Conservation (phyloP, 2,329 filamentous ascomycete genomes). For the Ambrosiella beaveri region DNA sequence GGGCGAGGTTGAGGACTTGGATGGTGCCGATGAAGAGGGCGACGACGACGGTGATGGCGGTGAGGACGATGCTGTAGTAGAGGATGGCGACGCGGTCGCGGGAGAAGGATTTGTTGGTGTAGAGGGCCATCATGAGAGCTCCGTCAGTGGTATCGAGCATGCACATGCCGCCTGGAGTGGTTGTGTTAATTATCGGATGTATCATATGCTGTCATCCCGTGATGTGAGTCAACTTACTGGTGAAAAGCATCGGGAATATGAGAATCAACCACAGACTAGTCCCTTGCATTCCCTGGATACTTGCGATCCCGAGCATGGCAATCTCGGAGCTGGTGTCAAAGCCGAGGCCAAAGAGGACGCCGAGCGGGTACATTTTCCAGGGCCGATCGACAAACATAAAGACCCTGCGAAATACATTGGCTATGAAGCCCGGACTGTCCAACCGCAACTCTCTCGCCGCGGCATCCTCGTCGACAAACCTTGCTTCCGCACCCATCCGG, state of each 20-base stretch:
- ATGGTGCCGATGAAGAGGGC: conserved; percentile 73
- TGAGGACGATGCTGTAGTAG: conserved; percentile 85
- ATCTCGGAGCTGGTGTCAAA: conserved; percentile 95
- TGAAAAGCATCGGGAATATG: conserved; percentile 81
- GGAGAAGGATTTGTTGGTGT: conserved; percentile 63
- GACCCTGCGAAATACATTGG: conserved; percentile 51
- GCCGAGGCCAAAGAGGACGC: conserved; percentile 75
- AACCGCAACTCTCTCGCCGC: conserved; percentile 42
- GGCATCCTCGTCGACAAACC: conserved; percentile 18
- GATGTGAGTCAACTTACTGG: conserved; percentile 31
- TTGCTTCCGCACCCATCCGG: conserved; percentile 16
- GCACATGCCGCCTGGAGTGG: conserved; percentile 67
- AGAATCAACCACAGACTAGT: conserved; percentile 89
- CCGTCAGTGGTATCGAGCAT: conserved; percentile 84
- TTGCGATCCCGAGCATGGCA: conserved; percentile 76
- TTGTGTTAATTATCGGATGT: not conserved
- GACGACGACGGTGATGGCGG: conserved; percentile 64
- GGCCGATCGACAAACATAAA: conserved; percentile 59
- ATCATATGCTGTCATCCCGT: not conserved
- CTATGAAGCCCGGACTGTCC: conserved; percentile 61
- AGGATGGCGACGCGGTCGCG: conserved; percentile 75
- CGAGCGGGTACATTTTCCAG: conserved; percentile 94
- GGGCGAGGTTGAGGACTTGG: conserved; percentile 62
- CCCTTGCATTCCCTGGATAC: conserved; percentile 67
- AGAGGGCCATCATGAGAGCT: conserved; percentile 86